Conservation (phyloP, 805 yeast genomes). For the Sugiyamaella lignohabitans region DNA sequence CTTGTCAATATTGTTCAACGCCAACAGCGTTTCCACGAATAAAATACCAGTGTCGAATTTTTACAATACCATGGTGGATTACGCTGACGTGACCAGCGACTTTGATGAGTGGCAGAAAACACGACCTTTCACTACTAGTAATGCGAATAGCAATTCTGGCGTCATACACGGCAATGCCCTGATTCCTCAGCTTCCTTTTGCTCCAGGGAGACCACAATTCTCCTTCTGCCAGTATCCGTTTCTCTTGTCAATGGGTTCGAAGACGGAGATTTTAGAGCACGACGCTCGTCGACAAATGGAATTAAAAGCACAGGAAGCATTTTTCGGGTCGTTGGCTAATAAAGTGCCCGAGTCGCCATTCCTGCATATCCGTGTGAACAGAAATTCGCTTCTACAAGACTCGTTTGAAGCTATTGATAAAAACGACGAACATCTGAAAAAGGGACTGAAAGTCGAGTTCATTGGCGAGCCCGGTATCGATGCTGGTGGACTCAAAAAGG, state of each 20-base stretch:
- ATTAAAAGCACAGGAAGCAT: constrained; percentile 82
- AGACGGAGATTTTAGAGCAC: constrained; percentile 71
- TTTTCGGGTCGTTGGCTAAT: constrained; percentile 62
- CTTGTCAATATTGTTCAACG: constrained; percentile 48
- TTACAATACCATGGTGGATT: constrained; percentile 79
- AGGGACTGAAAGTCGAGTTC: constrained; percentile 72
- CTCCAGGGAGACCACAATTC: constrained; percentile 32
- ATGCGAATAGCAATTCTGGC: background rate
- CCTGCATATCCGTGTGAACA: constrained; percentile 60
- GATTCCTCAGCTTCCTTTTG: background rate
- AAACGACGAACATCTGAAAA: constrained; percentile 55
- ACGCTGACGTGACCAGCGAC: constrained; percentile 66
- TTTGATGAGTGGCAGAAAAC: constrained; percentile 71
- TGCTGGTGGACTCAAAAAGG: constrained; percentile 91
- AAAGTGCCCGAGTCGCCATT: constrained; percentile 58
- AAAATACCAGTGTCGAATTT: constrained; percentile 41
- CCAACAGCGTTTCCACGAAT: constrained; percentile 36
- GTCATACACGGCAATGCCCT: background rate
- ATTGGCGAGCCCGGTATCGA: constrained; percentile 88
- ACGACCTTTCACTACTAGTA: background rate
- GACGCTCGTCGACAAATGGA: constrained; percentile 81
- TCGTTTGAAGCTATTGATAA: constrained; percentile 53
- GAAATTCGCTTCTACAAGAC: constrained; percentile 64
- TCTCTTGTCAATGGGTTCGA: constrained; percentile 71
- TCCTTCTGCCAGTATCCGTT: constrained; percentile 82